Base-by-base conservation (phyloP, 257 asterid genomes). In the Plantago major region DNA sequence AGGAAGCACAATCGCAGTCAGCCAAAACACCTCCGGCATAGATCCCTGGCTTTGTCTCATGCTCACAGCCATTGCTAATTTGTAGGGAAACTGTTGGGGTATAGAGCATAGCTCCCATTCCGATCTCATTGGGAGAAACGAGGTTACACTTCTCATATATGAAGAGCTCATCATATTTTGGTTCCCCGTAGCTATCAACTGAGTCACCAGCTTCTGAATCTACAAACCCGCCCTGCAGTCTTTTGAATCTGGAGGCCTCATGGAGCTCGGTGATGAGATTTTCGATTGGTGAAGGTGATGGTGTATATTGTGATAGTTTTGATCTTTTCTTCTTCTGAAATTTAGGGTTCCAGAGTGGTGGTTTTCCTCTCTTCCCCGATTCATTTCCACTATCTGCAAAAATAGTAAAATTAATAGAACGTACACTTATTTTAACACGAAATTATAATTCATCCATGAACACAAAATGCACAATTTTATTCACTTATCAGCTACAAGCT, bases 41-140 rank as follows among this genome's bases (percentile, higher is more conserved):
- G 40, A 4, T 7, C 40, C 40, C 40, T 2, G 0, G 6, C 40
- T 33, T 33, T 33, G 6, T 5, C 40, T 7, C 7, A 33, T 1
- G 7, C 6, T 1, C 42, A 10, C 4, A 0, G 26, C 14, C 42
- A 13, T 8, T 9, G 15, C 28, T 2, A 3, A 19, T 14, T 38
- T 33, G 11, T 37, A 18, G 33, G 2, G 63, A 17, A n/a, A n/a
- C 56, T 11, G 12, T 38, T 12, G 73, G 65, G 0, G 53, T 14
- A 26, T 74, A 67, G 54, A 59, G 51, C 67, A 64, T 55, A 10
- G 79, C 84, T 55, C 94, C 94, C 16, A 73, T 68, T 1, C 90
- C 84, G 16, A 81, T 73, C 78, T 82, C 88, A 43, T 81, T 81
- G 0, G 71, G 80, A 0, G 75, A 51, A 15, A 77, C 62, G 30